phyloP scores from a whole-genome alignment of 78 protist species.

The Monosiga brevicollis region DNA sequence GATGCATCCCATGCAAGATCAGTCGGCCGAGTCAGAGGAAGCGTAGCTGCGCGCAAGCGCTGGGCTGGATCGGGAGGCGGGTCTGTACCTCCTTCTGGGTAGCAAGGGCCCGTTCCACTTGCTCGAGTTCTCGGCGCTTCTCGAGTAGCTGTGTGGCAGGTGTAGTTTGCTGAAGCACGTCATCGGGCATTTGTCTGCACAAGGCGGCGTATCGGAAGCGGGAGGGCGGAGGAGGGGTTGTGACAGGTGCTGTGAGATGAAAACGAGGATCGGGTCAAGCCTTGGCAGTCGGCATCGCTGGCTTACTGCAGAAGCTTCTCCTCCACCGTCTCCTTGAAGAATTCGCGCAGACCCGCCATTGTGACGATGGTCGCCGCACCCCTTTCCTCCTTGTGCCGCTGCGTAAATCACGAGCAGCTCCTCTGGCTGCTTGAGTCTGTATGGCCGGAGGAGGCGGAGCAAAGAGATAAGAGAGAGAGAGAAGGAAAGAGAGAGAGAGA shows the following conservation, averaged over 20 bases:
- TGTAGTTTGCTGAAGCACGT: background rate
- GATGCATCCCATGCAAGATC: too few species aligned
- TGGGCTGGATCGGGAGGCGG: background rate
- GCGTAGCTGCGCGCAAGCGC: constrained; percentile 1
- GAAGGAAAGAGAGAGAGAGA: too few species aligned
- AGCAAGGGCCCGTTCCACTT: background rate
- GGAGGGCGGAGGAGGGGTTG: background rate
- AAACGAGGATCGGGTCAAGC: background rate
- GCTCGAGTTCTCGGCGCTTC: background rate
- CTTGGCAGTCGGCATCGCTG: background rate
- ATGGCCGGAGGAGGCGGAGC: too few species aligned
- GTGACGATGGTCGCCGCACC: too few species aligned
- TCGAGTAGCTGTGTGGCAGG: background rate
- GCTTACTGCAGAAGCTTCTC: too few species aligned
- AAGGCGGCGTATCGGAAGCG: background rate
- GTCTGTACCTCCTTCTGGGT: background rate
- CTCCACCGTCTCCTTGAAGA: too few species aligned
- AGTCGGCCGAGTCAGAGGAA: too few species aligned
- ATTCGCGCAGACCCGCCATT: too few species aligned
- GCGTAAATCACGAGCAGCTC: too few species aligned
- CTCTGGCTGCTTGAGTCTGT: too few species aligned
- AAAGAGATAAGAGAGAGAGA: too few species aligned
- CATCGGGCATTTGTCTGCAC: background rate
- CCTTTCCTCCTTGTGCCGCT: too few species aligned
- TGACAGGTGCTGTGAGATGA: background rate